Evolutionary conservation across 108 stramenopile genomes (phyloP).

Genomic region (Skeletonema grethae): DNA sequence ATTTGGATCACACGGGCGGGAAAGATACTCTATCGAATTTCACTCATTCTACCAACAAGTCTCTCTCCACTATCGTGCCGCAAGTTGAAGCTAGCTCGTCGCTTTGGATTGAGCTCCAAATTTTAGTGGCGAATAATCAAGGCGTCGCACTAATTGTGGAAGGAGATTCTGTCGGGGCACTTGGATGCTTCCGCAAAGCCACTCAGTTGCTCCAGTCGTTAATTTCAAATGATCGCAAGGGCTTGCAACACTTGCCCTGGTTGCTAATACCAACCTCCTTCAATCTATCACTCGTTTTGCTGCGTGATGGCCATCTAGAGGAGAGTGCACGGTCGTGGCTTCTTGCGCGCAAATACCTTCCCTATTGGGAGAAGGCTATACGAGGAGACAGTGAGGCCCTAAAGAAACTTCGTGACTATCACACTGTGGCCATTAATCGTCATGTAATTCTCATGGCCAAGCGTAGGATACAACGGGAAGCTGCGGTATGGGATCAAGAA

Average conservation of each 20-base stretch:
- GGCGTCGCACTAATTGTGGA: constrained; percentile 27
- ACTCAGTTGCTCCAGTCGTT: background rate
- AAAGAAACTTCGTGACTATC: constrained; percentile 12
- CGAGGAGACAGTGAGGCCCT: constrained; percentile 27
- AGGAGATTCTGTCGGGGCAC: constrained; percentile 39
- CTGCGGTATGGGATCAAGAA: constrained; percentile 19
- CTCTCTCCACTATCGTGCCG: background rate
- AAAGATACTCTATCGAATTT: constrained; percentile 17
- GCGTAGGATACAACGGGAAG: constrained; percentile 14
- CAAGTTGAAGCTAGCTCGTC: background rate
- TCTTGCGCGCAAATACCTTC: constrained; percentile 26
- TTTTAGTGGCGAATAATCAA: constrained; percentile 23
- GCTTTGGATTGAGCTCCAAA: background rate
- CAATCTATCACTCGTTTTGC: constrained; percentile 45
- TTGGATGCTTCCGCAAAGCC: constrained; percentile 41
- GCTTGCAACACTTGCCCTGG: constrained; percentile 13
- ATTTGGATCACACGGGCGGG: background rate
- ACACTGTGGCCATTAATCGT: constrained; percentile 36
- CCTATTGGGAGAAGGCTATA: constrained; percentile 39
- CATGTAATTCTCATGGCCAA: constrained; percentile 42
- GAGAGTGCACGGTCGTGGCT: constrained; percentile 46
- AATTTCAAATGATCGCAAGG: background rate
- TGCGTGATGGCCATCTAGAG: constrained; percentile 42
- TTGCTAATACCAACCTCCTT: constrained; percentile 42
- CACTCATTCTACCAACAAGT: constrained; percentile 15